Conservation (phyloP, 1,284 basidiomycete species). For the Apiotrichum siamense region DNA sequence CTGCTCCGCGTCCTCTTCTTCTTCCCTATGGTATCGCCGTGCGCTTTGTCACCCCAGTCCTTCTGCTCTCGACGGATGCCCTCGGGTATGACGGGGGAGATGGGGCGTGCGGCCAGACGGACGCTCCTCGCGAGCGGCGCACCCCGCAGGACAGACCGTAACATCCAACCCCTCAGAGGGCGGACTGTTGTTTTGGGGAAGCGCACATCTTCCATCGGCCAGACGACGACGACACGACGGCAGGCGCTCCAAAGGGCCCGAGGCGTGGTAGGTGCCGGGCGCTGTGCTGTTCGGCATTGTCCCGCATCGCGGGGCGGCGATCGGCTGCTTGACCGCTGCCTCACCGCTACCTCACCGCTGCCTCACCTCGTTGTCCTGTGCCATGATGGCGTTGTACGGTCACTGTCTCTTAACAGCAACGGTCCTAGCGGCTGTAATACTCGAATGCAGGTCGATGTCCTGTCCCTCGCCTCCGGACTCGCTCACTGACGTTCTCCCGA, state of each 20-base stretch:
- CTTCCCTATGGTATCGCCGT: constrained; percentile 8
- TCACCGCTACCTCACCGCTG: too few species aligned
- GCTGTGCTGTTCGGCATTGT: too few species aligned
- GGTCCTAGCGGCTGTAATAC: too few species aligned
- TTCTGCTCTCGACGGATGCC: neutral
- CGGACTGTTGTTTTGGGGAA: constrained; percentile 17
- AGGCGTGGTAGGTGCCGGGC: too few species aligned
- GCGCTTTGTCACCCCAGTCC: neutral
- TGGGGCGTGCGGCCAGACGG: constrained; percentile 11
- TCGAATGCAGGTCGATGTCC: too few species aligned
- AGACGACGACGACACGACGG: neutral
- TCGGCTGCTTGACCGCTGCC: too few species aligned
- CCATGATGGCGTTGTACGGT: too few species aligned
- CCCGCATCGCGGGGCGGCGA: too few species aligned
- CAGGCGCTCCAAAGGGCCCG: neutral
- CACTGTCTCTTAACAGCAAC: too few species aligned
- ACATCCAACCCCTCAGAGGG: constrained; percentile 1
- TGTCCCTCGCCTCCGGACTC: too few species aligned
- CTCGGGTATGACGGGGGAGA: constrained; percentile 3
- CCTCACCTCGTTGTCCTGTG: too few species aligned
- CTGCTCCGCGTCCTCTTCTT: neutral
- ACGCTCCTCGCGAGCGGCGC: constrained; percentile 4
- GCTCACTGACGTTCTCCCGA: neutral
- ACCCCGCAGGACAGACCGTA: constrained; percentile 18
- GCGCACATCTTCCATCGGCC: too few species aligned